Conservation (phyloP, 768 basidiomycete genomes). For the Rhizopogon rudus region DNA sequence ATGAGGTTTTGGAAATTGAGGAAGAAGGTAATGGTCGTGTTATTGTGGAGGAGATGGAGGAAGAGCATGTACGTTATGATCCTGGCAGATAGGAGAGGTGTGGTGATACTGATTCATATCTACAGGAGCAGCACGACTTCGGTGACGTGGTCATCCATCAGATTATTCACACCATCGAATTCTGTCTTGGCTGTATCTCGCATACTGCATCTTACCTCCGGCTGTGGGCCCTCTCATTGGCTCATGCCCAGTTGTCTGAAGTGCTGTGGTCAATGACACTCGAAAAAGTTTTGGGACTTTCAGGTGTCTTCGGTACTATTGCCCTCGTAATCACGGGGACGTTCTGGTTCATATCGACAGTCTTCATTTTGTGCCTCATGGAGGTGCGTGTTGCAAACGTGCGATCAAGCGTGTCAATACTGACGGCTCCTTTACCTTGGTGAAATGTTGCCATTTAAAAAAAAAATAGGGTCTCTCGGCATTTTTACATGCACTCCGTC, state of each 20-base stretch:
- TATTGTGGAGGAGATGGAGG: slow-evolving; percentile 64
- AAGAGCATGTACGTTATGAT: slow-evolving; percentile 59
- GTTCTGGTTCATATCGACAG: slow-evolving; percentile 78
- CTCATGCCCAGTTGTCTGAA: slow-evolving; percentile 95
- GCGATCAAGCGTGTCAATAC: slow-evolving; percentile 1
- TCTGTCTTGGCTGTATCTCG: slow-evolving; percentile 97
- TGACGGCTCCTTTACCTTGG: neutral
- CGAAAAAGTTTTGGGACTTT: slow-evolving; percentile 51
- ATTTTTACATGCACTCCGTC: slow-evolving; percentile 91
- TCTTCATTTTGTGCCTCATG: slow-evolving; percentile 86
- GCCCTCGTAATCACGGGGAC: slow-evolving; percentile 42
- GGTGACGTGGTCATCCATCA: slow-evolving; percentile 96
- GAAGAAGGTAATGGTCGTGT: slow-evolving; percentile 77
- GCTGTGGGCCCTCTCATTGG: slow-evolving; percentile 96
- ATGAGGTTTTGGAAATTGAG: slow-evolving; percentile 67
- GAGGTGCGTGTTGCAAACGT: slow-evolving; percentile 58
- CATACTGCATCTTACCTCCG: slow-evolving; percentile 93
- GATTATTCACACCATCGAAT: slow-evolving; percentile 98
- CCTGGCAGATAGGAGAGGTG: slow-evolving; percentile 5
- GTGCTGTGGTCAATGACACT: slow-evolving; percentile 91
- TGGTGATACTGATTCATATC: slow-evolving; percentile 7
- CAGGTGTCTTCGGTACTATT: slow-evolving; percentile 59
- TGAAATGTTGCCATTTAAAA: slow-evolving; percentile 3
- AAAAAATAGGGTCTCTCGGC: slow-evolving; percentile 78
- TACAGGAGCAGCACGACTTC: slow-evolving; percentile 83